phyloP scores from a whole-genome alignment of 73 alveolate genomes.

The Effrenium voratum region DNA sequence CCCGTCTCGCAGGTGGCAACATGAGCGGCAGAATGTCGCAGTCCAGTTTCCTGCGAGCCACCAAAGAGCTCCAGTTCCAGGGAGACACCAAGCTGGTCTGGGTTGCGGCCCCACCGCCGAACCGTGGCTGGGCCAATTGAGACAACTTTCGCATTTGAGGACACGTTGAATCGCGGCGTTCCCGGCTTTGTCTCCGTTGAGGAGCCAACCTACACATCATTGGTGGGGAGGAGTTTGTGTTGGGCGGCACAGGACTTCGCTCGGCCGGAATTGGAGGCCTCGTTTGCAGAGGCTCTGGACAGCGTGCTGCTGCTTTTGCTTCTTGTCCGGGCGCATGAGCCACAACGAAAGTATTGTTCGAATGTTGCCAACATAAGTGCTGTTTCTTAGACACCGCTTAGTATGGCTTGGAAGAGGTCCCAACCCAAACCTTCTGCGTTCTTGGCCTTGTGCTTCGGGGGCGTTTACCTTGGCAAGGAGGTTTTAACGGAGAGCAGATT shows the following conservation, averaged over 20 bases:
- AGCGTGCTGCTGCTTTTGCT: neutral
- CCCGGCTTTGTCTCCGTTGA: constrained; percentile 76
- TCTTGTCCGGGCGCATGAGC: no score
- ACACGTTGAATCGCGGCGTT: constrained; percentile 71
- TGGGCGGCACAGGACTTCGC: constrained; percentile 36
- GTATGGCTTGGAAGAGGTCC: no score
- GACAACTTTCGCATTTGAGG: constrained; percentile 2
- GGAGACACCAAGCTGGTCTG: constrained; percentile 82
- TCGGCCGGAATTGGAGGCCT: constrained; percentile 63
- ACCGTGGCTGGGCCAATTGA: neutral
- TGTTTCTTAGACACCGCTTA: no score
- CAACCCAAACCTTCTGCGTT: no score
- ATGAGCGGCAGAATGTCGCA: constrained; percentile 85
- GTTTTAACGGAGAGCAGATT: no score
- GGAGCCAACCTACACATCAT: neutral
- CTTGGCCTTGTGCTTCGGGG: no score
- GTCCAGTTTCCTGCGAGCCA: constrained; percentile 54
- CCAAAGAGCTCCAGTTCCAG: constrained; percentile 62
- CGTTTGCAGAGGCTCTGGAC: constrained; percentile 41
- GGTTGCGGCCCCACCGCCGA: constrained; percentile 5
- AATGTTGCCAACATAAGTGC: no score
- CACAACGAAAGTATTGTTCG: no score
- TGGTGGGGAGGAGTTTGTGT: neutral
- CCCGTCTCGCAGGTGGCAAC: constrained; percentile 93
- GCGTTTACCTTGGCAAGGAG: no score